Conservation (phyloP, 2,329 filamentous ascomycete genomes). For the Fusarium sp. region DNA sequence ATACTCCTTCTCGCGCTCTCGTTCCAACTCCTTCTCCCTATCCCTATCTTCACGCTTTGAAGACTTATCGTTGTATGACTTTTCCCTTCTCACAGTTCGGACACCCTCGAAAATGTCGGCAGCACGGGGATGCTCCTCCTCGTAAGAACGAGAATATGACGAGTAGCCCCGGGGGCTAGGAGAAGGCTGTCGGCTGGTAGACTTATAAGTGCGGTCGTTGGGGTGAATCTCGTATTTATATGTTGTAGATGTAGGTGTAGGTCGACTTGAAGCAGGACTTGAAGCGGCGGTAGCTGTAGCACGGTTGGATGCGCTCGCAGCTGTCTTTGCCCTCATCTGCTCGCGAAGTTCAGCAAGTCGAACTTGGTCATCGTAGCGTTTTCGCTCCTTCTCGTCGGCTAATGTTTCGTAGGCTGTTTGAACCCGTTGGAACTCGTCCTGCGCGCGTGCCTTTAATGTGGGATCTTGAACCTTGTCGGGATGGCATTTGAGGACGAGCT, state of each 20-base stretch:
- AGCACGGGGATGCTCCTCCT: conserved; percentile 59
- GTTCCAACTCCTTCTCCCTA: conserved; percentile 55
- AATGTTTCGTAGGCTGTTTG: conserved; percentile 94
- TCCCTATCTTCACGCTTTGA: conserved; percentile 59
- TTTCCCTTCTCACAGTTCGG: conserved; percentile 58
- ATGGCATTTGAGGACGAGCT: conserved; percentile 88
- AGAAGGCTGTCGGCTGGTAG: conserved; percentile 49
- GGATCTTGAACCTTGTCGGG: conserved; percentile 91
- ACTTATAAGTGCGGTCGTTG: conserved; percentile 62
- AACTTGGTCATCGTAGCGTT: conserved; percentile 82
- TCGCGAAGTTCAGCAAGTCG: conserved; percentile 75
- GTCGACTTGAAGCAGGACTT: conserved; percentile 35
- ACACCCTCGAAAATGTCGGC: conserved; percentile 62
- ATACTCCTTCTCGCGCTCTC: conserved; percentile 46
- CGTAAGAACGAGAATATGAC: conserved; percentile 58
- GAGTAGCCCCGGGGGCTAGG: conserved; percentile 54
- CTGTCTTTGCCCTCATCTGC: conserved; percentile 59
- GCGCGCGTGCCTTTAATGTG: conserved; percentile 79
- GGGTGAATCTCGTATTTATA: conserved; percentile 64
- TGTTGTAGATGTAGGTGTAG: conserved; percentile 56
- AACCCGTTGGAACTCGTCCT: conserved; percentile 90
- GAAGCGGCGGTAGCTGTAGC: conserved; percentile 9
- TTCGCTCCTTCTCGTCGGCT: conserved; percentile 78
- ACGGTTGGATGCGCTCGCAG: conserved; percentile 29
- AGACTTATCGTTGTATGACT: conserved; percentile 63